Conservation (phyloP, 306 rosid species). For the Medicago arabica region DNA sequence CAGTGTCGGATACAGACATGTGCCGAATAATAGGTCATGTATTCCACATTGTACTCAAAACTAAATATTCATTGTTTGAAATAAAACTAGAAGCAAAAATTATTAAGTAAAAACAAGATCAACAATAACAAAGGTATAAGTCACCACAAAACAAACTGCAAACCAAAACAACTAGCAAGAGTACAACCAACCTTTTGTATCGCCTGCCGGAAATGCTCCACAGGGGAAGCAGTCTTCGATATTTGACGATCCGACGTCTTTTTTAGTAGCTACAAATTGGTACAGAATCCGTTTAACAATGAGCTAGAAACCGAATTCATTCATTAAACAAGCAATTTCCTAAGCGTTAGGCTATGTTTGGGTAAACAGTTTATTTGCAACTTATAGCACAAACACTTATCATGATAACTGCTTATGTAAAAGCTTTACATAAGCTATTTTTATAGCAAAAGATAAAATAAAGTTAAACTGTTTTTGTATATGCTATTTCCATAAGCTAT, state of each 20-base stretch:
- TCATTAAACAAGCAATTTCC: background rate
- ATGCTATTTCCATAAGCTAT: no score
- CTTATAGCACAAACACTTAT: no score
- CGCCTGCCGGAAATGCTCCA: conserved; percentile 82
- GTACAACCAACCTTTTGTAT: conserved; percentile 70
- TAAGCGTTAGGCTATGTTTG: background rate
- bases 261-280: conserved; percentile 85
- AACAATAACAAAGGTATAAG: background rate
- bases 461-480: no score
- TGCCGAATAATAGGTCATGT: background rate
- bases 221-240: conserved; percentile 80
- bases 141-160: conserved; percentile 2
- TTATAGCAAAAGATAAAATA: no score
- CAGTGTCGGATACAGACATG: background rate
- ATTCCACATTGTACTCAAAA: conserved; percentile 7
- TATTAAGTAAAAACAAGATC: background rate
- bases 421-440: no score
- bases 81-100: conserved; percentile 11
- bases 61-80: background rate
- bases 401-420: no score
- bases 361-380: no score
- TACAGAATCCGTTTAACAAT: conserved; percentile 67
- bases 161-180: background rate
- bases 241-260: conserved; percentile 83
- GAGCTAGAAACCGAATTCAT: conserved; percentile 46